Evolutionary conservation across 2,329 filamentous ascomycete species (phyloP), one percentile per base, ranked within the genome.

Genomic region (Ceratocystis colombiana): DNA sequence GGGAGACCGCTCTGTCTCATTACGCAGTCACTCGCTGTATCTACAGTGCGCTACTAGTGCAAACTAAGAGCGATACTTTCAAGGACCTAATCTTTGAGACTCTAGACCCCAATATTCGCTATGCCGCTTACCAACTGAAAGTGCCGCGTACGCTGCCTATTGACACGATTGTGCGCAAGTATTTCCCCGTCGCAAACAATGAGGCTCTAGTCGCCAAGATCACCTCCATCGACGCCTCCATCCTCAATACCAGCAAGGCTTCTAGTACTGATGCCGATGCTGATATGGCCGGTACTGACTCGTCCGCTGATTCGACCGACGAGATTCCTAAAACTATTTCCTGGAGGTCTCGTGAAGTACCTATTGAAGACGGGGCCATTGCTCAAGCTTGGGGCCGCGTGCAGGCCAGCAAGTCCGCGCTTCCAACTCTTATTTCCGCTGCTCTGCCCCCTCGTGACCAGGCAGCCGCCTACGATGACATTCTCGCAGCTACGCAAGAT

Each of bases 341-440:
- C 3, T 99, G 94, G 94, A 85, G 94, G 70, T 87, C 85, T 8
- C 84, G 92, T 53, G 88, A 88, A 69, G 93, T 96, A 17, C 86
- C 88, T 70, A 88, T 99, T 64, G 92, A 96, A 71, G 93, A 99
- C 76, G 92, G 93, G 30, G 87, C 90, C 62, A 96, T 97, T 71
- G 90, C 92, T 0, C 83, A 92, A 70, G 88, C 91, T 5, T 83
- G 96, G 72, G 89, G 85, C 8, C 81, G 86, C 22, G 87, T 94
- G 3, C 66, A 66, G 6, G 25, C 66, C 37, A 64, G 64, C 61
- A 68, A 68, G 53, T 77, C 81, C 57, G 77, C 75, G 6, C 73
- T 86, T 53, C 73, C 76, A 2, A 77, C 78, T 6, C 73, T 76
- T 2, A 71, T 72, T 46, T 28, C 33, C 15, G 73, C 74, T 15